phyloP scores from a whole-genome alignment of 2,329 filamentous ascomycete species.

The Pseudogymnoascus sp. region DNA sequence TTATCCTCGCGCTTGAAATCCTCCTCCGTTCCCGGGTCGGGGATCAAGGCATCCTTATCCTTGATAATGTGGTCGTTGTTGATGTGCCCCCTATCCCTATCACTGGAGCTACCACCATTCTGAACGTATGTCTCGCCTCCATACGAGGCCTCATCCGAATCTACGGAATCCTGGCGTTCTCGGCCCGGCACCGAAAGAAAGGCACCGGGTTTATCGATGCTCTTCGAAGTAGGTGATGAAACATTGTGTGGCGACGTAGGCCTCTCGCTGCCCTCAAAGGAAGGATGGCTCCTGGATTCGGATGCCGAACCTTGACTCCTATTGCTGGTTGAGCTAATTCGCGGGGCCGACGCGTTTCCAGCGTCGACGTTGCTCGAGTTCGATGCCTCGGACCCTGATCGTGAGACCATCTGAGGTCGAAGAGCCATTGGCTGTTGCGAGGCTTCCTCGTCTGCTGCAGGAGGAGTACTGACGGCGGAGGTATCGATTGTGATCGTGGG shows the following conservation, averaged over 20 bases:
- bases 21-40: conserved; percentile 63
- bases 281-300: conserved; percentile 45
- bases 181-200: conserved; percentile 57
- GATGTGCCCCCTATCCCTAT: conserved; percentile 26
- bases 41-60: conserved; percentile 36
- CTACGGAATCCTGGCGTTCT: conserved; percentile 56
- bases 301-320: conserved; percentile 26
- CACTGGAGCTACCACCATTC: conserved; percentile 34
- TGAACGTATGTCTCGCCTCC: conserved; percentile 30
- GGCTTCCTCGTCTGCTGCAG: conserved; percentile 26
- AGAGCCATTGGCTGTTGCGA: conserved; percentile 25
- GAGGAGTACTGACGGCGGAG: conserved; percentile 38
- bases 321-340: conserved; percentile 15
- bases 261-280: conserved; percentile 53
- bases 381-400: not conserved
- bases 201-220: conserved; percentile 40
- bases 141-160: conserved; percentile 48
- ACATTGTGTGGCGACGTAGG: conserved; percentile 62
- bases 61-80: conserved; percentile 44
- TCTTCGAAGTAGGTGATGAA: conserved; percentile 50
- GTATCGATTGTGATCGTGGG: conserved; percentile 52
- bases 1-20: conserved; percentile 62
- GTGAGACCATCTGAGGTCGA: conserved; percentile 29
- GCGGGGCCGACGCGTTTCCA: not conserved
- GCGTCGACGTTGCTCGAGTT: not conserved